phyloP scores from a whole-genome alignment of 2,329 filamentous ascomycete species.

The Aaosphaeria pasadenensis region DNA sequence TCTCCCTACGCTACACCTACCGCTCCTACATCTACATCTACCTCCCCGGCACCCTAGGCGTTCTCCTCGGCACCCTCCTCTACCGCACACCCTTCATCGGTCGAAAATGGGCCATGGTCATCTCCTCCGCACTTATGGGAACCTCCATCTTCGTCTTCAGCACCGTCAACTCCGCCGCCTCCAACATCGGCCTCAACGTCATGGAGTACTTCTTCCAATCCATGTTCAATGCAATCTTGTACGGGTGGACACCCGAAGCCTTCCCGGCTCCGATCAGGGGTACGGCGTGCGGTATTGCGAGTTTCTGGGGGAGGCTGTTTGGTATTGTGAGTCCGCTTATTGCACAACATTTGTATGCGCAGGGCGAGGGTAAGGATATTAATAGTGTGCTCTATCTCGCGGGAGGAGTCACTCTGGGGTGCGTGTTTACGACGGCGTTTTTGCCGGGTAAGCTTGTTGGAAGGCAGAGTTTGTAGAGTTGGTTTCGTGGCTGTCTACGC shows the following conservation, averaged over 20 bases:
- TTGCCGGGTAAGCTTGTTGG: slow-evolving; percentile 43
- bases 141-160: slow-evolving; percentile 45
- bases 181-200: slow-evolving; percentile 50
- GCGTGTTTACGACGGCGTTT: slow-evolving; percentile 50
- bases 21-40: slow-evolving; percentile 56
- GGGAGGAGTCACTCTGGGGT: slow-evolving; percentile 53
- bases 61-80: slow-evolving; percentile 47
- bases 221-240: slow-evolving; percentile 53
- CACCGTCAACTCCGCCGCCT: slow-evolving; percentile 44
- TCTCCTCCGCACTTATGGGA: slow-evolving; percentile 44
- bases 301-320: slow-evolving; percentile 58
- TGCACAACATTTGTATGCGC: slow-evolving; percentile 45
- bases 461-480: slow-evolving; percentile 21
- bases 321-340: slow-evolving; percentile 58
- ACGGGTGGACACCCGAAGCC: slow-evolving; percentile 52
- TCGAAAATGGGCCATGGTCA: slow-evolving; percentile 45
- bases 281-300: slow-evolving; percentile 54
- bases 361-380: slow-evolving; percentile 34
- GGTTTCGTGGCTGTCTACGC: not conserved
- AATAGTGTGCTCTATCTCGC: slow-evolving; percentile 57
- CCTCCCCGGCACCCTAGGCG: slow-evolving; percentile 51
- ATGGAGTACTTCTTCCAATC: slow-evolving; percentile 54
- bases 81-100: slow-evolving; percentile 46
- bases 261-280: slow-evolving; percentile 52
- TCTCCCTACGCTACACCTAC: slow-evolving; percentile 49